These are phyloP conservation scores for Pezicula neosporulosa DNA, from an alignment of 2,329 filamentous ascomycete genomes.

Conservation along the genomic window DNA sequence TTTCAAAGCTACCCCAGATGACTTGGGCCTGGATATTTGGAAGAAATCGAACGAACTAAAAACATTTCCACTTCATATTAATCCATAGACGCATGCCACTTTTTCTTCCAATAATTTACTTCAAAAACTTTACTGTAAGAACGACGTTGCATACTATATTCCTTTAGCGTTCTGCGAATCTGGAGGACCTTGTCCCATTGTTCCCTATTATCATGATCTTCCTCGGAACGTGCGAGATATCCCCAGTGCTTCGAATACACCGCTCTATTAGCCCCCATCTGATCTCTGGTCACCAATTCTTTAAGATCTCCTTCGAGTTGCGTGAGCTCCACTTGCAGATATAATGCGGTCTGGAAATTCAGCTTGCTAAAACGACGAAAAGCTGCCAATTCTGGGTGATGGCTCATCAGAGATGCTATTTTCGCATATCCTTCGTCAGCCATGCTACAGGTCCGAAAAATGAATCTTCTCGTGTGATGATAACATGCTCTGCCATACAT, in stretches of 20 bases:
- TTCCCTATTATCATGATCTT: conserved; percentile 8
- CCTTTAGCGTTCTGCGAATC: conserved; percentile 14
- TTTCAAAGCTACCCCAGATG: too few species aligned
- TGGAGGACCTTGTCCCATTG: conserved; percentile 18
- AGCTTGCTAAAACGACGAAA: conserved; percentile 25
- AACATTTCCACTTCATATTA: too few species aligned
- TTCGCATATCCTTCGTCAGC: conserved; percentile 19
- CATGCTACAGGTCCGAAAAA: too few species aligned
- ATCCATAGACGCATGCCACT: too few species aligned
- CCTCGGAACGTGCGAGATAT: conserved; percentile 9
- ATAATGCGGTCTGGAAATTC: conserved; percentile 25
- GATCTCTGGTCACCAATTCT: conserved; percentile 8
- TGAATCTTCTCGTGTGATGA: too few species aligned
- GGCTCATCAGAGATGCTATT: conserved; percentile 25
- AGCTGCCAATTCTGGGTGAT: conserved; percentile 20
- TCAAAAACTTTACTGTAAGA: too few species aligned
- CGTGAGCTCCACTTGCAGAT: conserved; percentile 27
- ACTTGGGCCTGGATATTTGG: too few species aligned
- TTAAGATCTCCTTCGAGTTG: conserved; percentile 19
- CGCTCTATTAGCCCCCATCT: conserved; percentile 2
- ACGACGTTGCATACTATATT: conserved; percentile 16
- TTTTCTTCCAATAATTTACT: too few species aligned
- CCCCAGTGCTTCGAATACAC: conserved; percentile 17
- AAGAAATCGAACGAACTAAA: too few species aligned
- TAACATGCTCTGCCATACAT: too few species aligned